A percentile compares a stretch with the other conserved stretches of the same genome.
Conservation (phyloP, 495 filamentous ascomycete species). For the Hyaloscypha bicolor region DNA sequence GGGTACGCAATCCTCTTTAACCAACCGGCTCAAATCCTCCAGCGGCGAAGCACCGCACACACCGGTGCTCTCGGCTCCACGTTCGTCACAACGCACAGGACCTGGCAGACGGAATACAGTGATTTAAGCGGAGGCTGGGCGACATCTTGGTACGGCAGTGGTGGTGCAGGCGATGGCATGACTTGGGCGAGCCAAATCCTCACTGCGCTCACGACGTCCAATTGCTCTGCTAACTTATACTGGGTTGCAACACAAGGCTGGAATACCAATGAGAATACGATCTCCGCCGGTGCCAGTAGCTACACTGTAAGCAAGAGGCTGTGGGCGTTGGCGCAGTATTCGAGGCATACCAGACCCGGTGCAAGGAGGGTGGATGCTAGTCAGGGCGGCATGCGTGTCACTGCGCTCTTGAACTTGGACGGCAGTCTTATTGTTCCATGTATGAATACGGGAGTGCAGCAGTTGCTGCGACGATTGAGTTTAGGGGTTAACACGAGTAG, state of each 20-base stretch:
- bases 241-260: slow-evolving; percentile 57
- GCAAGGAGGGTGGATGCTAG: slow-evolving; percentile 43
- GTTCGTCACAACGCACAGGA: slow-evolving; percentile 28
- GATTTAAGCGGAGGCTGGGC: slow-evolving; percentile 50
- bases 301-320: slow-evolving; percentile 46
- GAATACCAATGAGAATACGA: slow-evolving; percentile 49
- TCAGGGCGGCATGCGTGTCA: slow-evolving; percentile 39
- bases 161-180: slow-evolving; percentile 52
- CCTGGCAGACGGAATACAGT: slow-evolving; percentile 47
- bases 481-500: slow-evolving; percentile 3
- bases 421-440: slow-evolving; percentile 45
- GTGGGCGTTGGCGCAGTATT: slow-evolving; percentile 57
- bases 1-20: slow-evolving; percentile 33
- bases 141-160: slow-evolving; percentile 48
- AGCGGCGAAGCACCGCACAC: slow-evolving; percentile 39
- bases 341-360: slow-evolving; percentile 51
- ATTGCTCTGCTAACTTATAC: slow-evolving; percentile 53
- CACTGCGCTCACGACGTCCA: slow-evolving; percentile 43
- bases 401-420: slow-evolving; percentile 50
- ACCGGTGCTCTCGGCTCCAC: slow-evolving; percentile 26
- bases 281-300: slow-evolving; percentile 37
- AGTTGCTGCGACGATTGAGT: neutral
- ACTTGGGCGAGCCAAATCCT: slow-evolving; percentile 61
- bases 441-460: slow-evolving; percentile 45
- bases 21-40: slow-evolving; percentile 33